Percentiles rank a stretch among this genome's conserved stretches.
These are phyloP conservation scores for Aspergillus niger DNA, from an alignment of 2,329 filamentous ascomycete genomes.

Conservation along the genomic window DNA sequence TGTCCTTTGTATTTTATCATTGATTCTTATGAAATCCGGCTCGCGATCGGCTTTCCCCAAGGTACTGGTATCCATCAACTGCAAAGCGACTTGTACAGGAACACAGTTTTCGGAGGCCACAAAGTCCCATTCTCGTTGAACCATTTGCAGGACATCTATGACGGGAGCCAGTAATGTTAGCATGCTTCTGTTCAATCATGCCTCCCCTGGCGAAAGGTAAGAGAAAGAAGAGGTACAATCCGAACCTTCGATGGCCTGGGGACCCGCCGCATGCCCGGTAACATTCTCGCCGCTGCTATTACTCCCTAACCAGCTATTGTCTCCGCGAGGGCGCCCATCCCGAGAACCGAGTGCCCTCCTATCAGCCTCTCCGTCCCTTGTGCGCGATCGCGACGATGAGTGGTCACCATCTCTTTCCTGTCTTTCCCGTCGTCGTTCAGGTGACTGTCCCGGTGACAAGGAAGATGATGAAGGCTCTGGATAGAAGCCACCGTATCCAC, in stretches of 20 bases:
- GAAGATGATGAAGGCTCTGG: constrained; percentile 33
- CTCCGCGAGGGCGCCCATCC: constrained; percentile 29
- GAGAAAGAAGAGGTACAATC: not conserved
- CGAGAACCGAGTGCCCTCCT: constrained; percentile 29
- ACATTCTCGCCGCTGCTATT: constrained; percentile 26
- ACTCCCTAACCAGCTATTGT: constrained; percentile 24
- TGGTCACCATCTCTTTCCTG: constrained; percentile 34
- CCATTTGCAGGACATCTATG: constrained; percentile 71
- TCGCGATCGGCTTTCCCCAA: constrained; percentile 89
- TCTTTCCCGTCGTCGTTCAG: constrained; percentile 37
- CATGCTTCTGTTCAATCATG: not conserved
- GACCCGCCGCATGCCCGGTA: constrained; percentile 22
- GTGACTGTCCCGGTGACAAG: constrained; percentile 31
- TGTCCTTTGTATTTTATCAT: constrained; percentile 86
- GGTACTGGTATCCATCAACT: constrained; percentile 91
- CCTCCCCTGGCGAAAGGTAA: not conserved
- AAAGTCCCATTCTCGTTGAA: constrained; percentile 86
- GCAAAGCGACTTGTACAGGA: constrained; percentile 90
- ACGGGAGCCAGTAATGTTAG: not conserved
- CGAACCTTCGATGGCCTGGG: constrained; percentile 42
- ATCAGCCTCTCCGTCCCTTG: constrained; percentile 35
- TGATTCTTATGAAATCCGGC: constrained; percentile 77
- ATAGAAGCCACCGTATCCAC: constrained; percentile 49
- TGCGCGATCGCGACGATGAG: constrained; percentile 38
- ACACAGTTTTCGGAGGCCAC: constrained; percentile 88